A percentile compares a stretch with the other conserved stretches of the same genome.
Conservation (phyloP, 2,329 filamentous ascomycete genomes). For the Xylaria sp. region DNA sequence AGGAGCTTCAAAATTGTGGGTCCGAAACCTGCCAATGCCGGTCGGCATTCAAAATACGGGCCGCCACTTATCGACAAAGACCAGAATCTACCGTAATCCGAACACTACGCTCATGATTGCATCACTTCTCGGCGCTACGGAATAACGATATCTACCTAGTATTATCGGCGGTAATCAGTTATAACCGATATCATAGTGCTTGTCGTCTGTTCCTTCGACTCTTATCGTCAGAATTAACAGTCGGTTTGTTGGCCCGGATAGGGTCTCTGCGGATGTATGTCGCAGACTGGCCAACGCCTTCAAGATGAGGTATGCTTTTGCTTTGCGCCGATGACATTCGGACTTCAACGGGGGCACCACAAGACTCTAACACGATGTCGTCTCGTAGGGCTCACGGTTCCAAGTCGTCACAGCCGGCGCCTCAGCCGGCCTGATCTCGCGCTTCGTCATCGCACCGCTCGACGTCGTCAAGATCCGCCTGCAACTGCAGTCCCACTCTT, state of each 20-base stretch:
- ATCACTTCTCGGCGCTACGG: too few relatives aligned
- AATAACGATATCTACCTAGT: too few relatives aligned
- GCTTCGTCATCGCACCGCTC: constrained; percentile 90
- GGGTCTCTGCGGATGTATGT: constrained; percentile 39
- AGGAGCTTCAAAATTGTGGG: too few relatives aligned
- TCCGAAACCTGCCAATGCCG: too few relatives aligned
- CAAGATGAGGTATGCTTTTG: constrained; percentile 50
- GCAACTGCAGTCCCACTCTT: constrained; percentile 84
- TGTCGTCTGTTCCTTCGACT: background rate
- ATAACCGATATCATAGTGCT: background rate
- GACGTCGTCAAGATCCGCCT: constrained; percentile 98
- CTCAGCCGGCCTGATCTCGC: constrained; percentile 77
- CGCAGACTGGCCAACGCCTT: constrained; percentile 42
- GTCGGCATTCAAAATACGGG: too few relatives aligned
- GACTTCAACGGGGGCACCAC: background rate
- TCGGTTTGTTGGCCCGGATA: constrained; percentile 22
- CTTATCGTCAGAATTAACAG: background rate
- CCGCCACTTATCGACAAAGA: too few relatives aligned
- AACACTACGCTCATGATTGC: too few relatives aligned
- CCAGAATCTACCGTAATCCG: too few relatives aligned
- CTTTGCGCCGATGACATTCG: background rate
- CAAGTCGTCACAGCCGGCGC: constrained; percentile 54
- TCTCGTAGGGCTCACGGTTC: constrained; percentile 46
- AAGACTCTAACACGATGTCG: constrained; percentile 3
- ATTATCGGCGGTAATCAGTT: background rate